A percentile compares a stretch with the other conserved stretches of the same genome.
phyloP scores from a whole-genome alignment of 495 filamentous ascomycete species.

The Terfezia claveryi region DNA sequence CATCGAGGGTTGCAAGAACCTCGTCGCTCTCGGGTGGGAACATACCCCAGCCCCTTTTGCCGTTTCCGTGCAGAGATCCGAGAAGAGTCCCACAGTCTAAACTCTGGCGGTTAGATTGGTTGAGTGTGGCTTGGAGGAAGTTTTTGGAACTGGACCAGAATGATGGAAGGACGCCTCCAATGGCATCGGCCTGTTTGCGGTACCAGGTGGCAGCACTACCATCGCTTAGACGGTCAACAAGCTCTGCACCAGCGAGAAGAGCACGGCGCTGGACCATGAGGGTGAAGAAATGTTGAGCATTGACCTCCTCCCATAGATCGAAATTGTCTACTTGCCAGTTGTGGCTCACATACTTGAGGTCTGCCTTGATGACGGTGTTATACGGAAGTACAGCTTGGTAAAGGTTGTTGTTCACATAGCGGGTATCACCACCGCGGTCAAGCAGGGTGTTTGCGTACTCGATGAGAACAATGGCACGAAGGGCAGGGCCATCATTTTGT shows the following conservation, averaged over 20 bases:
- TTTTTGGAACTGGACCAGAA: constrained; percentile 31
- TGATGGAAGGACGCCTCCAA: constrained; percentile 35
- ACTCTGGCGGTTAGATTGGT: constrained; percentile 25
- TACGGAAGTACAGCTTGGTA: constrained; percentile 14
- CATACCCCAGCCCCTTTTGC: constrained; percentile 34
- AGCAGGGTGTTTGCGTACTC: constrained; percentile 12
- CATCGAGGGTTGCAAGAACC: constrained; percentile 43
- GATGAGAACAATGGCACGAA: constrained; percentile 40
- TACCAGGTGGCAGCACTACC: constrained; percentile 24
- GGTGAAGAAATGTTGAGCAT: constrained; percentile 40
- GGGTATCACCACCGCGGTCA: background rate
- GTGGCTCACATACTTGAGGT: constrained; percentile 45
- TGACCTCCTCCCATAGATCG: constrained; percentile 53
- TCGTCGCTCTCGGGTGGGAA: constrained; percentile 43
- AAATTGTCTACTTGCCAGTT: constrained; percentile 40
- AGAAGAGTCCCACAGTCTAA: constrained; percentile 43
- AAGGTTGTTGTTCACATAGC: constrained; percentile 19
- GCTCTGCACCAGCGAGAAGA: constrained; percentile 38
- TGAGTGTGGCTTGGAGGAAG: background rate
- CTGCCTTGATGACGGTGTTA: constrained; percentile 35
- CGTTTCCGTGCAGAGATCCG: constrained; percentile 39
- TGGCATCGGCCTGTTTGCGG: constrained; percentile 31
- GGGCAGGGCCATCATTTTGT: constrained; percentile 48
- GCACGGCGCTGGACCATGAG: constrained; percentile 28
- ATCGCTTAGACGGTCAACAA: constrained; percentile 27